phyloP scores from a whole-genome alignment of 2,329 filamentous ascomycete species.

The Pezicula carpinea region DNA sequence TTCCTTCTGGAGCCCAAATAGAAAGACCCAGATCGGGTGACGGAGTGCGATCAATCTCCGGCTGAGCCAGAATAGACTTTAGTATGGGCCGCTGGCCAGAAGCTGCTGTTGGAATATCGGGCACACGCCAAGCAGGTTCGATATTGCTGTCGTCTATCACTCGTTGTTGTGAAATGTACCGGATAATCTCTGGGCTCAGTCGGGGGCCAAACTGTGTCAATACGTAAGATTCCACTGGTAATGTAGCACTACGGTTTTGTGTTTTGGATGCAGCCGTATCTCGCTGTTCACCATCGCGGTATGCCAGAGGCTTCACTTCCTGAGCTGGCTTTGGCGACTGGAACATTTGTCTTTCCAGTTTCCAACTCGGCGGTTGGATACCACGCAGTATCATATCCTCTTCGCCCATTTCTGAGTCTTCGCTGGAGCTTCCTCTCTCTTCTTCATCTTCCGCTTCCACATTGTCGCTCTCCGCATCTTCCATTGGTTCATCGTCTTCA shows the following conservation, averaged over 20 bases:
- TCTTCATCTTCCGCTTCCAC: constrained; percentile 22
- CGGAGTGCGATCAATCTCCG: constrained; percentile 17
- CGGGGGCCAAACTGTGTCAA: constrained; percentile 25
- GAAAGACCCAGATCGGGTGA: constrained; percentile 22
- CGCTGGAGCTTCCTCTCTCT: constrained; percentile 16
- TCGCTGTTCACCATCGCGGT: not conserved
- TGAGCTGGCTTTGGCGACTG: constrained; percentile 10
- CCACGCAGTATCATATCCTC: constrained; percentile 29
- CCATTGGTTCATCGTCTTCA: constrained; percentile 11
- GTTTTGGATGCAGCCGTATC: not conserved
- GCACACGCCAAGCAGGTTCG: constrained; percentile 23
- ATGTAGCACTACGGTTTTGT: constrained; percentile 3
- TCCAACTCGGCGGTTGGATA: constrained; percentile 6
- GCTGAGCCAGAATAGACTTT: constrained; percentile 12
- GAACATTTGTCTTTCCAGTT: constrained; percentile 16
- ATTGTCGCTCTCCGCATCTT: constrained; percentile 10
- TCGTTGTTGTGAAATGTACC: constrained; percentile 21
- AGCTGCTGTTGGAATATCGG: constrained; percentile 11
- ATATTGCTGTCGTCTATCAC: constrained; percentile 15
- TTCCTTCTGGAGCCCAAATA: constrained; percentile 23
- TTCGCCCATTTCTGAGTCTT: constrained; percentile 23
- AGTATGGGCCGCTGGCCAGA: constrained; percentile 11
- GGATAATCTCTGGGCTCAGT: constrained; percentile 23
- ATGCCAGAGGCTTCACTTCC: not conserved
- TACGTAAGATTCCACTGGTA: constrained; percentile 23